phyloP scores from a whole-genome alignment of 768 basidiomycete genomes.

The Inosperma sp. region DNA sequence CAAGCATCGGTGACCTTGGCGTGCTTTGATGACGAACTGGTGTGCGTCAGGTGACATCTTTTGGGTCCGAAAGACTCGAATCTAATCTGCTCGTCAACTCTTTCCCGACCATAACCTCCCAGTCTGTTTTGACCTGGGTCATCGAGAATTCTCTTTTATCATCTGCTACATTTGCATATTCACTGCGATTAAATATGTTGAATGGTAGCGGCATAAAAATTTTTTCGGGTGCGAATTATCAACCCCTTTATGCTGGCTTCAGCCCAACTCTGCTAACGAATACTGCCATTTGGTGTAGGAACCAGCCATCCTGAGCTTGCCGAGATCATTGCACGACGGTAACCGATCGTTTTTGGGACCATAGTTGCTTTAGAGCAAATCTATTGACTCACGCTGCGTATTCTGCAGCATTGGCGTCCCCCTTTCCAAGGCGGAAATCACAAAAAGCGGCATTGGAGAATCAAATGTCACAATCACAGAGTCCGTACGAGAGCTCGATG shows the following conservation, averaged over 20 bases:
- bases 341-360: slow-evolving; percentile 27
- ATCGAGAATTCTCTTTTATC: too few species aligned
- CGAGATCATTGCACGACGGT: slow-evolving; percentile 91
- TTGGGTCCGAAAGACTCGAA: background rate
- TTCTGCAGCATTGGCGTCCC: slow-evolving; percentile 77
- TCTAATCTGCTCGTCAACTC: background rate
- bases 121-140: too few species aligned
- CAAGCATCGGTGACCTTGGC: background rate
- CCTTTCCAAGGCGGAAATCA: slow-evolving; percentile 82
- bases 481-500: slow-evolving; percentile 96
- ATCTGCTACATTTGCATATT: background rate
- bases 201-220: slow-evolving; percentile 56
- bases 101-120: background rate
- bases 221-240: slow-evolving; percentile 42
- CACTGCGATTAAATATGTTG: slow-evolving; percentile 34
- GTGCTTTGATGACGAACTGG: background rate
- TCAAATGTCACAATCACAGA: slow-evolving; percentile 88
- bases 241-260: slow-evolving; percentile 3
- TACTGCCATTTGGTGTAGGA: slow-evolving; percentile 48
- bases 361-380: slow-evolving; percentile 13
- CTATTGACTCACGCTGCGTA: slow-evolving; percentile 17
- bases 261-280: slow-evolving; percentile 7
- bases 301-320: slow-evolving; percentile 96
- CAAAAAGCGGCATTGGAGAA: slow-evolving; percentile 87
- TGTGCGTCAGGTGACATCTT: background rate